A percentile compares a stretch with the other conserved stretches of the same genome.
Evolutionary conservation across 768 basidiomycete species (phyloP).

Genomic region (Pisolithus orientalis): DNA sequence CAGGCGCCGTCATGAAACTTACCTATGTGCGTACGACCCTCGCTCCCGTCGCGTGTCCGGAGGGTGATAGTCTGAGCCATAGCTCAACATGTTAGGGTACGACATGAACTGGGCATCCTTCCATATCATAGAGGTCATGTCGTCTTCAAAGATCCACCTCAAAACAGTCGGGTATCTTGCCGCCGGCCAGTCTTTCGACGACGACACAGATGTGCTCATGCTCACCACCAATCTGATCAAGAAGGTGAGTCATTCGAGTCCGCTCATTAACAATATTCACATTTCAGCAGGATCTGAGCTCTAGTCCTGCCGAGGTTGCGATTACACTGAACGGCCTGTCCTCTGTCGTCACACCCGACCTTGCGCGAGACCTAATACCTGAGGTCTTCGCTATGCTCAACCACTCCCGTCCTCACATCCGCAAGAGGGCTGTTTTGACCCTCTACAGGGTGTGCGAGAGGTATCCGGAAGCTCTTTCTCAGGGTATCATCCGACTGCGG

Average conservation of each 20-base stretch:
- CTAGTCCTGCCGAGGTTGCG: slow-evolving; percentile 68
- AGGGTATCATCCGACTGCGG: slow-evolving; percentile 61
- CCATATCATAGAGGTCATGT: slow-evolving; percentile 97
- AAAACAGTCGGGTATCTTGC: slow-evolving; percentile 96
- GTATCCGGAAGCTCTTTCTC: slow-evolving; percentile 71
- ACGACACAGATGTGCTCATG: slow-evolving; percentile 96
- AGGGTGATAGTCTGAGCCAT: slow-evolving; percentile 9
- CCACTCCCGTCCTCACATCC: slow-evolving; percentile 81
- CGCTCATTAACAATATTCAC: slow-evolving; percentile 2
- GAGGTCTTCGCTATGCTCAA: slow-evolving; percentile 84
- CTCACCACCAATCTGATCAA: slow-evolving; percentile 93
- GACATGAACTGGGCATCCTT: slow-evolving; percentile 97
- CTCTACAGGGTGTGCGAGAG: slow-evolving; percentile 75
- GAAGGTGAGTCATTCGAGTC: slow-evolving; percentile 52
- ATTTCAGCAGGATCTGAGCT: slow-evolving; percentile 62
- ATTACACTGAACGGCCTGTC: slow-evolving; percentile 79
- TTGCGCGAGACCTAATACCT: slow-evolving; percentile 85
- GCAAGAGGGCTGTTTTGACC: slow-evolving; percentile 85
- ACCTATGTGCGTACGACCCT: slow-evolving; percentile 71
- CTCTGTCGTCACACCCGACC: slow-evolving; percentile 76
- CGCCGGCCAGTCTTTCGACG: slow-evolving; percentile 82
- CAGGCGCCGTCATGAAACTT: slow-evolving; percentile 90
- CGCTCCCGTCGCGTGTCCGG: not conserved
- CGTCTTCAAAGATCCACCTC: slow-evolving; percentile 82
- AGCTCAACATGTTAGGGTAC: slow-evolving; percentile 97